phyloP scores from a whole-genome alignment of 1,284 basidiomycete species.

The Microbotryomycetes sp. region DNA sequence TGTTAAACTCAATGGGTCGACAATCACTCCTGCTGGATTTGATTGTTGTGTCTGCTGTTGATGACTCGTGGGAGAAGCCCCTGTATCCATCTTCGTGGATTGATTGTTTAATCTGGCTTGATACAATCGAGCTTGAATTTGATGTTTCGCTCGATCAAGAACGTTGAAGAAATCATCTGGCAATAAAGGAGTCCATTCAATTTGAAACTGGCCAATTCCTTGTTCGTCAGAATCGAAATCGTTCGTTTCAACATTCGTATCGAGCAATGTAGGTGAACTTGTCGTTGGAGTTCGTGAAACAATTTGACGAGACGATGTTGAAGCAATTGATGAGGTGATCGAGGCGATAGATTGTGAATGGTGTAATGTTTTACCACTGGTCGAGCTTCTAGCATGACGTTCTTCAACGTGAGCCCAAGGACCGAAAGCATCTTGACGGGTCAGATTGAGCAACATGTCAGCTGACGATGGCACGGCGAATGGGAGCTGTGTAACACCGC shows the following conservation, averaged over 20 bases:
- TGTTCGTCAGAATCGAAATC: not conserved
- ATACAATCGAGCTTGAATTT: not conserved
- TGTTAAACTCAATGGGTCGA: not conserved
- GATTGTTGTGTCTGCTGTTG: not conserved
- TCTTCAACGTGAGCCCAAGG: slow-evolving; percentile 12
- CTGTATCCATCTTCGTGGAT: too few species aligned
- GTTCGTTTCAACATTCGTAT: too few species aligned
- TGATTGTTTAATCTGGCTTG: too few species aligned
- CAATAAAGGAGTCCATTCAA: slow-evolving; percentile 11
- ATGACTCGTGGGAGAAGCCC: too few species aligned
- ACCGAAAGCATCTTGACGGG: slow-evolving; percentile 23
- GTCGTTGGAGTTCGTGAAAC: not conserved
- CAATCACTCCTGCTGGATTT: not conserved
- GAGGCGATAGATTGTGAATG: not conserved
- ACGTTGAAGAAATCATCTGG: slow-evolving; percentile 32
- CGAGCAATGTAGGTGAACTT: too few species aligned
- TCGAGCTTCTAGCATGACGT: not conserved
- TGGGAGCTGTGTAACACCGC: slow-evolving; percentile 19
- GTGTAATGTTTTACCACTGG: slow-evolving; percentile 4
- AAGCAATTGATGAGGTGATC: not conserved
- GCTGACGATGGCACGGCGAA: slow-evolving; percentile 29
- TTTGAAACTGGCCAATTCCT: not conserved
- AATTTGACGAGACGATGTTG: not conserved
- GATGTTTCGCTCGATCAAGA: slow-evolving; percentile 17
- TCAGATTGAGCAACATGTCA: slow-evolving; percentile 25